These are phyloP conservation scores for Naegleria fowleri DNA, from an alignment of 208 protist species.

Conservation along the genomic window DNA sequence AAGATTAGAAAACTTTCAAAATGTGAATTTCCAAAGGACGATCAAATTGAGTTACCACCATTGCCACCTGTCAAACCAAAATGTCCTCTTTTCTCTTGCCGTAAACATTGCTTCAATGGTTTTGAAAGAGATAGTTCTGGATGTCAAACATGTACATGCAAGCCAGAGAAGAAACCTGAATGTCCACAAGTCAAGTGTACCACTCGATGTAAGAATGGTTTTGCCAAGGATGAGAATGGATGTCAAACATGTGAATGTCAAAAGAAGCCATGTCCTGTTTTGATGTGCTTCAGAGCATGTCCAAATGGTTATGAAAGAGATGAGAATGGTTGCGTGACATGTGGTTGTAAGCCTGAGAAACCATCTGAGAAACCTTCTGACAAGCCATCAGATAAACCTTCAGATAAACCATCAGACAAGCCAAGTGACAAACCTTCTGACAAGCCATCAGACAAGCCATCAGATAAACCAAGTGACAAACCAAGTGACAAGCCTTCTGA, in stretches of 20 bases:
- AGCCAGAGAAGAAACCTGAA: background rate
- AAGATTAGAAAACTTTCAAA: background rate
- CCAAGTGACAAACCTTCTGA: no score
- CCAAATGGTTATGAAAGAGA: background rate
- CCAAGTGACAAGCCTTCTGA: no score
- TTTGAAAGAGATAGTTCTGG: background rate
- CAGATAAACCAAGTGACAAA: no score
- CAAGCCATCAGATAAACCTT: no score
- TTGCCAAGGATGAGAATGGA: background rate
- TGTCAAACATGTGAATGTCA: background rate
- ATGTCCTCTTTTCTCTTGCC: background rate
- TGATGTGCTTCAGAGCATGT: background rate
- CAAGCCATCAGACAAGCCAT: no score
- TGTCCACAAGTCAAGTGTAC: background rate
- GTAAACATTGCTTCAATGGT: background rate
- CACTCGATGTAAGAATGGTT: background rate
- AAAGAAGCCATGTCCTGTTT: background rate
- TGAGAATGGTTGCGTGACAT: background rate
- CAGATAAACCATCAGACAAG: no score
- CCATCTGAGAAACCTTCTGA: background rate
- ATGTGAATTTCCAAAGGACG: background rate
- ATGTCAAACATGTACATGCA: background rate
- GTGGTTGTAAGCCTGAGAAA: background rate
- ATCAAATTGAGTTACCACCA: no score
- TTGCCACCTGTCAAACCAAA: background rate